Evolutionary conservation across 2,329 filamentous ascomycete species (phyloP).

Genomic region (Lasiodiplodia sp.): DNA sequence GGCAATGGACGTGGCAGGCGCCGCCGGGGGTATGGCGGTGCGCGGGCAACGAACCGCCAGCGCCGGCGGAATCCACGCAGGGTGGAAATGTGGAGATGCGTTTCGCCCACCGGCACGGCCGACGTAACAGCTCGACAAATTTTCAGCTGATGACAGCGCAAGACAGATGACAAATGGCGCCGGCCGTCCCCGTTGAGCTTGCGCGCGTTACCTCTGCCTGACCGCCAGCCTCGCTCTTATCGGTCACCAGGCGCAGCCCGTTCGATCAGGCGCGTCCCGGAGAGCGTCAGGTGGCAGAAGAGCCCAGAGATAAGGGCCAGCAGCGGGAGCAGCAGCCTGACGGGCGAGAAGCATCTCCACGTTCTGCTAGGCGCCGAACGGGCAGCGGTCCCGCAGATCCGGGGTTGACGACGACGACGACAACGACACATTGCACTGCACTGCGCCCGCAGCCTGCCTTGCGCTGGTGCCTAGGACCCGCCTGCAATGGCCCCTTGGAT

Average conservation of each 20-base stretch:
- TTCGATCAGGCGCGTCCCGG: conserved; percentile 15
- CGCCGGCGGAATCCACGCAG: conserved; percentile 27
- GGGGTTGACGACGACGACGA: conserved; percentile 4
- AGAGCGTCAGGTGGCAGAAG: conserved; percentile 14
- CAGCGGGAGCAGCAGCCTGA: neutral
- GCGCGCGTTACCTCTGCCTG: conserved; percentile 5
- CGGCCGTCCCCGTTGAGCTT: conserved; percentile 19
- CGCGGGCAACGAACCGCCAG: neutral
- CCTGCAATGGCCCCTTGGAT: neutral
- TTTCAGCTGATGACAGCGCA: conserved; percentile 28
- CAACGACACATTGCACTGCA: conserved; percentile 16
- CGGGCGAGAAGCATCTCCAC: conserved; percentile 8
- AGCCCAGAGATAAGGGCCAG: conserved; percentile 17
- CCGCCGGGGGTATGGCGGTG: neutral
- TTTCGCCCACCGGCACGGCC: conserved; percentile 25
- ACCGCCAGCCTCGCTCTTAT: neutral
- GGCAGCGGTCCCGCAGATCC: conserved; percentile 12
- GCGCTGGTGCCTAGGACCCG: neutral
- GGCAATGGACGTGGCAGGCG: neutral
- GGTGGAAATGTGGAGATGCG: conserved; percentile 26
- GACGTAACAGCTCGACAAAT: conserved; percentile 28
- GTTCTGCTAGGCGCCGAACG: conserved; percentile 17
- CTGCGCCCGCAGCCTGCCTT: neutral
- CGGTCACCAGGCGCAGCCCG: conserved; percentile 11
- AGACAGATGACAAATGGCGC: conserved; percentile 28